Evolutionary conservation across 2,329 filamentous ascomycete species (phyloP).

Genomic region (Aureobasidium sp.): DNA sequence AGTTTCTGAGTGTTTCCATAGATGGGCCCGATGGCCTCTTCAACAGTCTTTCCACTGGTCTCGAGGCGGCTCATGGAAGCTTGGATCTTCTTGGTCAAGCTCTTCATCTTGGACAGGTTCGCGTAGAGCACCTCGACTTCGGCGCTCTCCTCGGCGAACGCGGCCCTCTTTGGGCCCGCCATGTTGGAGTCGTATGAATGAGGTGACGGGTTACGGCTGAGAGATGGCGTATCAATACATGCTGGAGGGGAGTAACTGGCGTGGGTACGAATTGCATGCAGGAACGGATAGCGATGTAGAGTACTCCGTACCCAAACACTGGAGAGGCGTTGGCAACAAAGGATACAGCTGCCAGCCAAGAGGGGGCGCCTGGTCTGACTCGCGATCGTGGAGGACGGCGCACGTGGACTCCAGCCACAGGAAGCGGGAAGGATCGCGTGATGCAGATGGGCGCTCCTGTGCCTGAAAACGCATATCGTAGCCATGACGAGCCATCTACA

Average conservation of each 20-base stretch:
- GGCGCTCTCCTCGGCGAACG: constrained; percentile 57
- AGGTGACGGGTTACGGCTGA: not conserved
- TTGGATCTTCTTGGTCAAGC: constrained; percentile 92
- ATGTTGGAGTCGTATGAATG: constrained; percentile 27
- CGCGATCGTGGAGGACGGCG: not conserved
- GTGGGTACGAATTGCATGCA: not conserved
- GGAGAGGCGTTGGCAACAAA: not conserved
- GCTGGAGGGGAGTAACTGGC: not conserved
- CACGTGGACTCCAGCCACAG: not conserved
- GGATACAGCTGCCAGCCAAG: not conserved
- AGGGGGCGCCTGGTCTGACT: not conserved
- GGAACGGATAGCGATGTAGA: not conserved
- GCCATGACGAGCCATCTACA: constrained; percentile 1
- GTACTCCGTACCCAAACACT: not conserved
- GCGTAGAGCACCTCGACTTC: constrained; percentile 60
- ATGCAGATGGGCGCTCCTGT: not conserved
- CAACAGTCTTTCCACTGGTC: constrained; percentile 79
- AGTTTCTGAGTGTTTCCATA: constrained; percentile 86
- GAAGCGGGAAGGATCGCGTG: not conserved
- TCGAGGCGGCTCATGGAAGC: constrained; percentile 77
- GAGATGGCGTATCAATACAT: not conserved
- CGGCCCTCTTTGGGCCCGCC: constrained; percentile 46
- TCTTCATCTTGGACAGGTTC: constrained; percentile 81
- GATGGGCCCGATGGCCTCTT: constrained; percentile 84
- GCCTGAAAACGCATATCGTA: constrained; percentile 7